These are phyloP conservation scores for Tylopilus vinaceipallidus DNA, from an alignment of 768 basidiomycete species.

Conservation along the genomic window DNA sequence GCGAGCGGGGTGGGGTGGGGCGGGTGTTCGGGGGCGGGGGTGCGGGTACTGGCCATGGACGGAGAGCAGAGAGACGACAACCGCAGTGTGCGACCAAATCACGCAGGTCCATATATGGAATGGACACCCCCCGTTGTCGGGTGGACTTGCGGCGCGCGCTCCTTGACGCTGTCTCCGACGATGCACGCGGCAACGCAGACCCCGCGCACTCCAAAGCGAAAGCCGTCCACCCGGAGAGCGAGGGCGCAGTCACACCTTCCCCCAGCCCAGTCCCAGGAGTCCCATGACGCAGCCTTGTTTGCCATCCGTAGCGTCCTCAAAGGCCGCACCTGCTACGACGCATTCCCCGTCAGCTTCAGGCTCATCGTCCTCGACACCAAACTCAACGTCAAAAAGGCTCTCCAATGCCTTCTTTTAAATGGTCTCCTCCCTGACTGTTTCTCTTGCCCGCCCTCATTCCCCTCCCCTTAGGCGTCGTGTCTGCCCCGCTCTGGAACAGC, in stretches of 20 bases:
- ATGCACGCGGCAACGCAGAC: constrained; percentile 48
- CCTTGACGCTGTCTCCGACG: constrained; percentile 14
- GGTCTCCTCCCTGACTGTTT: constrained; percentile 38
- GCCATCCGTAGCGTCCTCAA: constrained; percentile 81
- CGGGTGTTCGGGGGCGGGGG: not conserved
- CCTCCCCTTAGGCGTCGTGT: constrained; percentile 76
- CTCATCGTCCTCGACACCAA: constrained; percentile 96
- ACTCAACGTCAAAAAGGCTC: constrained; percentile 92
- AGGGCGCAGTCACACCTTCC: constrained; percentile 61
- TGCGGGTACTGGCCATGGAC: constrained; percentile 9
- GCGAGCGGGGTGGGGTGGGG: constrained; percentile 1
- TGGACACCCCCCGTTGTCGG: constrained; percentile 8
- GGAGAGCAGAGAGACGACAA: constrained; percentile 8
- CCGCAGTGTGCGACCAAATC: constrained; percentile 15
- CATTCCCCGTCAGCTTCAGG: constrained; percentile 95
- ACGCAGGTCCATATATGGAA: constrained; percentile 16
- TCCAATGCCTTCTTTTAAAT: constrained; percentile 84
- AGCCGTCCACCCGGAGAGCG: constrained; percentile 51
- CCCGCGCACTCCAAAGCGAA: constrained; percentile 50
- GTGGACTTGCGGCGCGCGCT: no score
- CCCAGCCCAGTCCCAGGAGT: constrained; percentile 48
- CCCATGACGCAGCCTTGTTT: constrained; percentile 66
- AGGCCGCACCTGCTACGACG: constrained; percentile 88
- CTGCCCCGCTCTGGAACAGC: constrained; percentile 97
- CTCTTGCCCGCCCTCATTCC: not conserved